Evolutionary conservation across 495 filamentous ascomycete species (phyloP), one percentile per base, ranked within the genome.

Genomic region (Penicillium subrubescens): DNA sequence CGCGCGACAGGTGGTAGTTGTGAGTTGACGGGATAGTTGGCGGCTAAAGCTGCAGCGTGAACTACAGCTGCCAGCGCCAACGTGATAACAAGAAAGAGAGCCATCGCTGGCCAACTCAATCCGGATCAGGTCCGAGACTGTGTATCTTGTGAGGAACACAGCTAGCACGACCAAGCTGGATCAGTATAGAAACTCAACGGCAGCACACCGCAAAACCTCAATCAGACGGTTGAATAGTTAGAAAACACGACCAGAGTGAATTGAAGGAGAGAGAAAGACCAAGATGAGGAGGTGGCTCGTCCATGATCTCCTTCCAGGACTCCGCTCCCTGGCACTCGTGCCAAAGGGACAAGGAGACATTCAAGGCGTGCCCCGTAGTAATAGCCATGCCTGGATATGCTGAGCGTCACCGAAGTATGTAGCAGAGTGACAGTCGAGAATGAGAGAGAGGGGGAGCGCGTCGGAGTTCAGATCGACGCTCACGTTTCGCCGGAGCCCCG

Each of bases 1-100:
- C 89, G 85, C 4, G 90, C 92, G 57, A 92, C 88, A 5, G 89
- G 89, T 41, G 91, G 91, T 12, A 93, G 82, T 70, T 95, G 91
- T 6, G 90, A 83, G 73, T 93, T 92, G 66, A 94, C 82, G 0
- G 90, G 90, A 57, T 92, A 89, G 39, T 84, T 84, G 55, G 88
- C 78, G 27, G 59, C 72, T 63, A 58, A 83, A 81, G 53, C 70
- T 73, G 67, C 67, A 50, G 85, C 86, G 55, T 70, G 65, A 19
- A 79, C 78, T 35, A 63, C 64, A 56, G 73, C 67, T 29, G 80
- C 57, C 19, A 83, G 60, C 35, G 68, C 63, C 68, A 82, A 60
- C 35, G 76, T 39, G 29, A 74, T 62, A 51, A 77, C 34, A 27
- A 71, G 63, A 43, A 77, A 58, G 50, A 71, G 61, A 58, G 76